These are phyloP conservation scores for Trapa bicornis DNA, from an alignment of 345 rosid genomes.

Conservation along the genomic window DNA sequence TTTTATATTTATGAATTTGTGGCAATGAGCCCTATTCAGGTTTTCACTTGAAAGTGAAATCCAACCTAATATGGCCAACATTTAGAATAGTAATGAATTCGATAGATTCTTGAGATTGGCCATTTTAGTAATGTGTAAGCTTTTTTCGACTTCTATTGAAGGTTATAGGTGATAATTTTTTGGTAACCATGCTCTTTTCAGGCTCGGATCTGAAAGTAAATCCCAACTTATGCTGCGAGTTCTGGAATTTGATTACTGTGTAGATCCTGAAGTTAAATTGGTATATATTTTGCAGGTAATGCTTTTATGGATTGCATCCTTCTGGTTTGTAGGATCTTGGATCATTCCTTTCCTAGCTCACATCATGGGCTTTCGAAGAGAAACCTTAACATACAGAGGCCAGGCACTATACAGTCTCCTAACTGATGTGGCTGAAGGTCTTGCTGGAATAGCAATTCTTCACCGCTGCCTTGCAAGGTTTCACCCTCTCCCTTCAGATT, in stretches of 20 bases:
- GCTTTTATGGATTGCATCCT: constrained; percentile 40
- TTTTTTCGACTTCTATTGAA: background rate
- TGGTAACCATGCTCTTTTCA: background rate
- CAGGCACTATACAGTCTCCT: constrained; percentile 43
- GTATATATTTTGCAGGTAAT: constrained; percentile 24
- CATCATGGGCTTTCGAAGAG: constrained; percentile 33
- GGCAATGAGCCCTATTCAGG: background rate
- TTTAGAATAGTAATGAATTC: background rate
- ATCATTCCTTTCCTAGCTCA: constrained; percentile 33
- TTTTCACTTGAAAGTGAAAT: background rate
- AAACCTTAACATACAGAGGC: constrained; percentile 33
- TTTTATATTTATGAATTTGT: background rate
- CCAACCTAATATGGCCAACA: background rate
- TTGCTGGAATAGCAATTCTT: constrained; percentile 35
- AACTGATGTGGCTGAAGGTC: constrained; percentile 39
- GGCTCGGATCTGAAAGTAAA: background rate
- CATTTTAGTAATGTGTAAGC: background rate
- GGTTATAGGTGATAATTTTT: background rate
- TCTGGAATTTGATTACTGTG: background rate
- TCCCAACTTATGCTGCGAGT: constrained; percentile 23
- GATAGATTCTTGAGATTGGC: background rate
- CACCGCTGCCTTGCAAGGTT: constrained; percentile 32
- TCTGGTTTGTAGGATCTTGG: constrained; percentile 51
- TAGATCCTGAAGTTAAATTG: background rate
- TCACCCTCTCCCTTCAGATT: constrained; percentile 29